A percentile compares a stretch with the other conserved stretches of the same genome.
phyloP scores from a whole-genome alignment of 108 stramenopile genomes.

The Mediolabrus comicus region DNA sequence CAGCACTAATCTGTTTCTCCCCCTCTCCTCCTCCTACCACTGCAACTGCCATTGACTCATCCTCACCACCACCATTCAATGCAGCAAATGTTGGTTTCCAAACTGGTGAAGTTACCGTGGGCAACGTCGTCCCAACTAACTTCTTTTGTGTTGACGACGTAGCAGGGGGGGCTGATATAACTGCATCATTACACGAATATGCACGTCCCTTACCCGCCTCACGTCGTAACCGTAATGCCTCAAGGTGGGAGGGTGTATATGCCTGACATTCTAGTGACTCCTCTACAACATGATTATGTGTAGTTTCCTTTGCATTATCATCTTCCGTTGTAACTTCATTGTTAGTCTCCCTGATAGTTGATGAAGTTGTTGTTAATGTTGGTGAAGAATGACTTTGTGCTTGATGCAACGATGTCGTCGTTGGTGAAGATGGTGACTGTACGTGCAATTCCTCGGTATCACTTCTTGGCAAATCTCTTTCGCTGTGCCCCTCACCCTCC shows the following conservation, averaged over 20 bases:
- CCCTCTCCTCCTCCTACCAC: background rate
- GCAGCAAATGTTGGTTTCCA: slow-evolving; percentile 17
- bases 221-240: slow-evolving; percentile 28
- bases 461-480: background rate
- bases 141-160: no score
- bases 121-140: slow-evolving; percentile 2
- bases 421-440: background rate
- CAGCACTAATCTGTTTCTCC: slow-evolving; percentile 1
- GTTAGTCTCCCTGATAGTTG: background rate
- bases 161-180: background rate
- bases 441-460: background rate
- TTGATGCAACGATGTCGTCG: background rate
- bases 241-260: slow-evolving; percentile 28
- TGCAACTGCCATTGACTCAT: background rate
- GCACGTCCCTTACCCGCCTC: slow-evolving; percentile 22
- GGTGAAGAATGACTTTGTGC: background rate
- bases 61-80: slow-evolving; percentile 13
- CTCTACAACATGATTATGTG: slow-evolving; percentile 10
- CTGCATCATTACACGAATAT: slow-evolving; percentile 33
- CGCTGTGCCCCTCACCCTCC: background rate
- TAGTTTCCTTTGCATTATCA: background rate
- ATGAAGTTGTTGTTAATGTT: background rate
- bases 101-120: slow-evolving; percentile 16
- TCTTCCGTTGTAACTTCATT: no score
- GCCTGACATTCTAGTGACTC: slow-evolving; percentile 25